Evolutionary conservation across 2,329 filamentous ascomycete genomes (phyloP).

Genomic region (Niveomyces coronatus): DNA sequence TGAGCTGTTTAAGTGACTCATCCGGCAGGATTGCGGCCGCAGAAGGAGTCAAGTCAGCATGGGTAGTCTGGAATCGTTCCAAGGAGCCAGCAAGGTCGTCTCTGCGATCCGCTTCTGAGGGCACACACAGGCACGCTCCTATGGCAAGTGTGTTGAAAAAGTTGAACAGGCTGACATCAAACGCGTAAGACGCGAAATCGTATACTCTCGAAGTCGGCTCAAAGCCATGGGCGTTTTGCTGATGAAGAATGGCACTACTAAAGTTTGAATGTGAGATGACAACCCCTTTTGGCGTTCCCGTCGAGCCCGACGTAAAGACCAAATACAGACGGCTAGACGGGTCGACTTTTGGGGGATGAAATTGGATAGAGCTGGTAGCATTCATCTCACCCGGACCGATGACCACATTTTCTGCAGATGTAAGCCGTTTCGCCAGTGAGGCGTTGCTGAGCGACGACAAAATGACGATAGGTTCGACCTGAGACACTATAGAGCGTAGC

Average conservation of each 20-base stretch:
- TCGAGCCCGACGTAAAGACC: conserved; percentile 43
- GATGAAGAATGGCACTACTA: conserved; percentile 16
- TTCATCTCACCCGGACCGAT: conserved; percentile 6
- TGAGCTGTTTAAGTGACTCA: not conserved
- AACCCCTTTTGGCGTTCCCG: conserved; percentile 35
- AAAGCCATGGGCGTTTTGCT: conserved; percentile 1
- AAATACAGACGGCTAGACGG: conserved; percentile 19
- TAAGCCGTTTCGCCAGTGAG: not conserved
- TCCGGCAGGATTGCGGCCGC: not conserved
- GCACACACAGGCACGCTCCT: conserved; percentile 4
- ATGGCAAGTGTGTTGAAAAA: conserved; percentile 3
- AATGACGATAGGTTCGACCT: conserved; percentile 3
- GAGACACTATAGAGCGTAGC: conserved; percentile 1
- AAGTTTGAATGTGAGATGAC: conserved; percentile 7
- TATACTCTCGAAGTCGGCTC: conserved; percentile 5
- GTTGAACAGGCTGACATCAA: conserved; percentile 11
- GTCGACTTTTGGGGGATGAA: not conserved
- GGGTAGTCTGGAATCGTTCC: conserved; percentile 6
- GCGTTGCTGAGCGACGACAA: conserved; percentile 8
- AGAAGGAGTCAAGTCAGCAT: not conserved
- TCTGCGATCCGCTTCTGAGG: conserved; percentile 6
- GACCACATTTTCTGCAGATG: conserved; percentile 36
- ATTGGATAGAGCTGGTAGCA: not conserved
- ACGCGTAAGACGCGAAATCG: conserved; percentile 14
- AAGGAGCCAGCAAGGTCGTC: conserved; percentile 6